Base-by-base conservation (phyloP, 164 flowering plant genomes). In the Tinospora cordifolia region DNA sequence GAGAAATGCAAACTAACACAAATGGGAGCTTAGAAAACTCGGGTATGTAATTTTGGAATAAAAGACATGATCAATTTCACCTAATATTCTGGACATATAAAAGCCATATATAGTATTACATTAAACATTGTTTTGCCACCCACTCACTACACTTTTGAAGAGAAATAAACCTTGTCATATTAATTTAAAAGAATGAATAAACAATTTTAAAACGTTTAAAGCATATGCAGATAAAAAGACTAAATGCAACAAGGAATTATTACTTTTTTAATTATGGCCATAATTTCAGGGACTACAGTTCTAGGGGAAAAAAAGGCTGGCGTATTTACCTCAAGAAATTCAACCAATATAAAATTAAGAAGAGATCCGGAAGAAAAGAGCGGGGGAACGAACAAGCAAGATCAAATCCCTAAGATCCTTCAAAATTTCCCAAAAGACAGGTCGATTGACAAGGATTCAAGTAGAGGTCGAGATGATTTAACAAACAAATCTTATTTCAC, bases 401-500 rank as follows among this genome's bases (percentile, higher is more conserved):
- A 38, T 11, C 41, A 34, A 39, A 65, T 39, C 12, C 25, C 47
- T 9, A 38, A 65, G 25, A 34, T 17, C 39, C 38, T 63, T 36
- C 66, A 34, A 58, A 64, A 30, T 30, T 30, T 17, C 39, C 17
- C 22, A 12, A 22, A 49, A 67, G 3, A 34, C n/a, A 5, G 14
- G 22, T 12, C 24, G 51, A 65, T 69, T 67, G 8, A 47, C 25
- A 36, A 41, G 54, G 24, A 67, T 65, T 27, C 22, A 22, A 65
- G 27, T 5, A 0, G 27, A 41, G 1, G 46, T 0, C 44, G 68
- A 59, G 21, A 14, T 9, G 34, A 67, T 49, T 49, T 22, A 49
- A 49, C 38, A 39, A 10, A 57, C 6, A 41, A 75, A 70, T 0
- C 22, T n/a, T 8, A 36, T 70, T 60, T 17, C 72, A n/a, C 77